A percentile compares a stretch with the other conserved stretches of the same genome.
Conservation (phyloP, 1,284 basidiomycete genomes). For the Caloboletus firmus region DNA sequence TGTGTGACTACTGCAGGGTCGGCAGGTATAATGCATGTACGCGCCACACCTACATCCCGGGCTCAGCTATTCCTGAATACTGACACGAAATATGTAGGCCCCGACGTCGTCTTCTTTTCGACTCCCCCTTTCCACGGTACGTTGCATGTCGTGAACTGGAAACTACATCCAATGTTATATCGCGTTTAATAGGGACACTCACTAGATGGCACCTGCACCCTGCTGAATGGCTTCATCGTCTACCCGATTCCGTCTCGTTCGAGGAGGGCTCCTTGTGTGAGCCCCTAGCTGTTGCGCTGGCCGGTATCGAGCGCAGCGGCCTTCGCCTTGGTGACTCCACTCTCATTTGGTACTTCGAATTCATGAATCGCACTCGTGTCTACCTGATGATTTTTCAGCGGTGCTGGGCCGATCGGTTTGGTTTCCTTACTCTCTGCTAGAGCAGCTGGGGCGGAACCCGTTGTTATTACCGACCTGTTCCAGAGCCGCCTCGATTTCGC, state of each 20-base stretch:
- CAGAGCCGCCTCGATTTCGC: conserved; percentile 81
- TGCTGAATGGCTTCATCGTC: conserved; percentile 61
- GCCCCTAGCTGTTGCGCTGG: conserved; percentile 60
- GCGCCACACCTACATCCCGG: neutral
- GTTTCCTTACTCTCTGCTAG: conserved; percentile 77
- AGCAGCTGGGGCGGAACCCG: conserved; percentile 75
- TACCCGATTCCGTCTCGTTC: conserved; percentile 57
- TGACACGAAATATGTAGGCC: conserved; percentile 34
- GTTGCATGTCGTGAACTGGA: conserved; percentile 1
- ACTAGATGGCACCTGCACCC: conserved; percentile 64
- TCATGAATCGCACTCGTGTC: neutral
- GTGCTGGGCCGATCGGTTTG: conserved; percentile 86
- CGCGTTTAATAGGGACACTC: conserved; percentile 45
- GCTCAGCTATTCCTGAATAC: neutral
- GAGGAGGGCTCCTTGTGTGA: conserved; percentile 67
- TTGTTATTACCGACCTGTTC: conserved; percentile 81
- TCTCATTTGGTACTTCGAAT: conserved; percentile 50
- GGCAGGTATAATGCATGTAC: conserved; percentile 61
- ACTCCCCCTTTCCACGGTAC: conserved; percentile 63
- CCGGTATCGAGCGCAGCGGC: conserved; percentile 59
- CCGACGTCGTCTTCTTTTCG: conserved; percentile 64
- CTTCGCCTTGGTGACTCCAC: conserved; percentile 60
- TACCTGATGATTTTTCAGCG: conserved; percentile 38
- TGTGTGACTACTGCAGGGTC: conserved; percentile 56
- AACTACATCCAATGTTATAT: neutral